A percentile compares a stretch with the other conserved stretches of the same genome.
Conservation (phyloP, 2,329 filamentous ascomycete species). For the Thyridium curvatum region DNA sequence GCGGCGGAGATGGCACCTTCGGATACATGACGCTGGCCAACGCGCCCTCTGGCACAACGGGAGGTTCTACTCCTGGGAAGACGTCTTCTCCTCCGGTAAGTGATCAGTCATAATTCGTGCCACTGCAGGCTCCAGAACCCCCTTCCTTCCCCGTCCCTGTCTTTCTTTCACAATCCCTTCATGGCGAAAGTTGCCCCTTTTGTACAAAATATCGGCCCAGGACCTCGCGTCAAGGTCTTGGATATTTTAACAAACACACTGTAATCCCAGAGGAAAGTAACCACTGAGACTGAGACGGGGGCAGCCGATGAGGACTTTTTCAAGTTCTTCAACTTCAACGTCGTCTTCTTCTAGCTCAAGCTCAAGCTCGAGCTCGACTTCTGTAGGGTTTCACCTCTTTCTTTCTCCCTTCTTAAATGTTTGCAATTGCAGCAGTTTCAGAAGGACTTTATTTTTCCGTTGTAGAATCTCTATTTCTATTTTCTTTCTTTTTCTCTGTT, state of each 20-base stretch:
- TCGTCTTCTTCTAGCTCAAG: constrained; percentile 10
- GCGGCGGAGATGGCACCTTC: constrained; percentile 56
- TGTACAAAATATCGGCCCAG: too few relatives aligned
- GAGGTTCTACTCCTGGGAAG: constrained; percentile 8
- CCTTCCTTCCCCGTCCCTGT: neutral
- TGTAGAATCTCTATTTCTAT: neutral
- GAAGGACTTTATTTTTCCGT: too few relatives aligned
- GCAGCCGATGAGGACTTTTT: constrained; percentile 19
- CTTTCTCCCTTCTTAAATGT: neutral
- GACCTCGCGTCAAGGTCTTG: constrained; percentile 1
- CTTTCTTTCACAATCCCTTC: neutral
- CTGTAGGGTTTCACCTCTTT: constrained; percentile 26
- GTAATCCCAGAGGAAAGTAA: constrained; percentile 16
- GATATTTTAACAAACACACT: constrained; percentile 8
- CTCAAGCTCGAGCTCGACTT: constrained; percentile 21
- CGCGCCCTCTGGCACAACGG: constrained; percentile 51
- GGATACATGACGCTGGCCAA: constrained; percentile 56
- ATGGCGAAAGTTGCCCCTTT: too few relatives aligned
- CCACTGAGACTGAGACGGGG: constrained; percentile 16
- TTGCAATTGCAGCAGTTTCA: neutral
- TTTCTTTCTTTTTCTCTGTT: constrained; percentile 1
- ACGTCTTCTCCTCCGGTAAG: constrained; percentile 14
- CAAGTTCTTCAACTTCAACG: constrained; percentile 14
- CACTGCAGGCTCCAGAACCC: too few relatives aligned
- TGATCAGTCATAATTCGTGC: neutral